Percentiles rank a stretch among this genome's conserved stretches.
Evolutionary conservation across 345 rosid genomes (phyloP).

Genomic region (Corymbia maculata): DNA sequence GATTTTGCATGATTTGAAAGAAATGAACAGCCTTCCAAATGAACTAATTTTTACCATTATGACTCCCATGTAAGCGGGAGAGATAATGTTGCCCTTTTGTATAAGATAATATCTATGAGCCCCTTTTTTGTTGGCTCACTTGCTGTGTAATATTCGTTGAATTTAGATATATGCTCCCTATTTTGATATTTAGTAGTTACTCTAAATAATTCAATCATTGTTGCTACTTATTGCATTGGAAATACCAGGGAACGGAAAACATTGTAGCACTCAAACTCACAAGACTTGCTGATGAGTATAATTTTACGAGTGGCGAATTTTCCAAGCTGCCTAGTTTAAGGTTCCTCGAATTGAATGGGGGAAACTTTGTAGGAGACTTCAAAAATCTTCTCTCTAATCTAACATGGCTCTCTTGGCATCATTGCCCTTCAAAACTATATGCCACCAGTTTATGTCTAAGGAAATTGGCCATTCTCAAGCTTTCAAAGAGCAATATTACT

Average conservation of each 20-base stretch:
- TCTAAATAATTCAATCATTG: neutral
- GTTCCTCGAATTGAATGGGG: neutral
- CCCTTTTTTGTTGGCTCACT: neutral
- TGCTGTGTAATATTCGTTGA: neutral
- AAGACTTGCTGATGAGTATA: fast-evolving
- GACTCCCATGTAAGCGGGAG: neutral
- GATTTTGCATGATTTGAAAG: neutral
- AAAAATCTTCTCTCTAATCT: neutral
- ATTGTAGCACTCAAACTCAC: neutral
- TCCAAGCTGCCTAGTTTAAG: neutral
- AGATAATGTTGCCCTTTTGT: neutral
- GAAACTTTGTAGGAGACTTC: neutral
- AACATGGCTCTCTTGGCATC: neutral
- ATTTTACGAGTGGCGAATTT: neutral
- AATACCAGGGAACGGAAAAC: neutral
- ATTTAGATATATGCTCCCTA: neutral
- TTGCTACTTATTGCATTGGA: neutral
- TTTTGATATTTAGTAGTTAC: neutral
- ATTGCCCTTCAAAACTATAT: neutral
- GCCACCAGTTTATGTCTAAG: neutral
- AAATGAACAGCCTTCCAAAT: neutral
- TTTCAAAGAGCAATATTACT: fast-evolving
- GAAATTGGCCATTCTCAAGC: neutral
- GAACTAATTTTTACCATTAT: neutral
- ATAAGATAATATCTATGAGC: neutral